These are phyloP conservation scores for Kodamaea ohmeri DNA, from an alignment of 1,139 yeast genomes.

Conservation along the genomic window DNA sequence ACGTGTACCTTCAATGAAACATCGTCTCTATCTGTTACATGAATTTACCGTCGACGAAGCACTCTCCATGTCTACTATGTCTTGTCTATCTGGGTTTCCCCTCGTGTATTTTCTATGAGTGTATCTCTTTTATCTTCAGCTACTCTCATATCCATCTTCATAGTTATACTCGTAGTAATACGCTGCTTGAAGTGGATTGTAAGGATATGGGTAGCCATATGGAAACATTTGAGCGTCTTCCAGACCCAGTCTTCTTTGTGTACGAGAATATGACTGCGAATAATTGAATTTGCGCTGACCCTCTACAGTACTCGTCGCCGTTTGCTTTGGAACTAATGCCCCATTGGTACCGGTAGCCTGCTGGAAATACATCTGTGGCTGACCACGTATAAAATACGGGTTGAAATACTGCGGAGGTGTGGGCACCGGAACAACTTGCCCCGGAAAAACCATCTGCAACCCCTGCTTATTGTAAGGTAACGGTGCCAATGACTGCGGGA, in stretches of 20 bases:
- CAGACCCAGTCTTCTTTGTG: neutral
- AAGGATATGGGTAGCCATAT: constrained; percentile 10
- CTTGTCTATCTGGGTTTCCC: neutral
- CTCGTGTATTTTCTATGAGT: neutral
- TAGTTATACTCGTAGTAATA: constrained; percentile 13
- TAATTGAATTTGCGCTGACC: constrained; percentile 1
- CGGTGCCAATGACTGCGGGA: neutral
- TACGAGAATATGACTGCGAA: constrained; percentile 1
- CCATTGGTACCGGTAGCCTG: constrained; percentile 1
- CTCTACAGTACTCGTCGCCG: neutral
- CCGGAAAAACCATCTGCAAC: constrained; percentile 7
- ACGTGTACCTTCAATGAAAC: neutral
- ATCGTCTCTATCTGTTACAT: neutral
- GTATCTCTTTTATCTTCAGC: neutral
- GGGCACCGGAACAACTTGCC: constrained; percentile 7
- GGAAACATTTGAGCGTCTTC: constrained; percentile 1
- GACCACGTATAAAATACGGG: constrained; percentile 10
- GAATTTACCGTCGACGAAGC: no score
- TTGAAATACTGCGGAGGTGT: constrained; percentile 9
- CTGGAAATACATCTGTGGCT: constrained; percentile 1
- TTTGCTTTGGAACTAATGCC: neutral
- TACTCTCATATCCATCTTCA: constrained; percentile 11
- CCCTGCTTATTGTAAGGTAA: constrained; percentile 7
- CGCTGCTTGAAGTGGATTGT: constrained; percentile 8
- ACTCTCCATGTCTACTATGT: no score